Evolutionary conservation across 2,329 filamentous ascomycete genomes (phyloP).

Genomic region (Gnomoniopsis sp.): DNA sequence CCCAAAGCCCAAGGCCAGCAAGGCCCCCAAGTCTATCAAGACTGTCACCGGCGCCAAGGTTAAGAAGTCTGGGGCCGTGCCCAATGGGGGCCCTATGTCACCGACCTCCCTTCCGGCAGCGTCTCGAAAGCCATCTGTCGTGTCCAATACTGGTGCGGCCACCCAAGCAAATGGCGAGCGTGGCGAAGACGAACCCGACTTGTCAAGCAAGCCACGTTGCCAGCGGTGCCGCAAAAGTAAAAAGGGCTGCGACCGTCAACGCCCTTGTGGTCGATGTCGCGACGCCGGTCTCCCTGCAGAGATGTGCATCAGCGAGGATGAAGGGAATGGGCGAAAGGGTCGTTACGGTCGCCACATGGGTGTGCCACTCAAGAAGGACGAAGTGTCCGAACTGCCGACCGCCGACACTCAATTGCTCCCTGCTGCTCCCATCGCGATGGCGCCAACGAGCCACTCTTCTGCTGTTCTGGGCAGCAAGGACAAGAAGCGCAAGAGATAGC

Average conservation of each 20-base stretch:
- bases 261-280: conserved; percentile 91
- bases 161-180: conserved; percentile 61
- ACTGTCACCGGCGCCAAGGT: conserved; percentile 36
- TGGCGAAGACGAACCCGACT: conserved; percentile 78
- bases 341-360: conserved; percentile 77
- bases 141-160: conserved; percentile 47
- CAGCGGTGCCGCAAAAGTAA: conserved; percentile 99
- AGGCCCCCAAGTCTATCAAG: conserved; percentile 36
- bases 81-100: conserved; percentile 48
- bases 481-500: conserved; percentile 61
- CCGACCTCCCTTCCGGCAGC: conserved; percentile 65
- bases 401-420: conserved; percentile 31
- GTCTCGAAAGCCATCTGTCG: conserved; percentile 72
- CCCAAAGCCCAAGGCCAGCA: conserved; percentile 37
- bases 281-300: conserved; percentile 92
- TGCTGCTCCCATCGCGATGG: conserved; percentile 29
- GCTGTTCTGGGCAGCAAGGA: conserved; percentile 47
- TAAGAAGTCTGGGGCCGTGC: conserved; percentile 46
- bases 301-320: conserved; percentile 94
- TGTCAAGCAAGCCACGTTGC: conserved; percentile 94
- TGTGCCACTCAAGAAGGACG: conserved; percentile 59
- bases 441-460: conserved; percentile 40
- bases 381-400: conserved; percentile 41
- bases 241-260: conserved; percentile 96
- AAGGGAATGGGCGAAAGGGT: conserved; percentile 94